These are phyloP conservation scores for Eutrema salsugineum DNA, from an alignment of 441 rosid species.

Conservation along the genomic window DNA sequence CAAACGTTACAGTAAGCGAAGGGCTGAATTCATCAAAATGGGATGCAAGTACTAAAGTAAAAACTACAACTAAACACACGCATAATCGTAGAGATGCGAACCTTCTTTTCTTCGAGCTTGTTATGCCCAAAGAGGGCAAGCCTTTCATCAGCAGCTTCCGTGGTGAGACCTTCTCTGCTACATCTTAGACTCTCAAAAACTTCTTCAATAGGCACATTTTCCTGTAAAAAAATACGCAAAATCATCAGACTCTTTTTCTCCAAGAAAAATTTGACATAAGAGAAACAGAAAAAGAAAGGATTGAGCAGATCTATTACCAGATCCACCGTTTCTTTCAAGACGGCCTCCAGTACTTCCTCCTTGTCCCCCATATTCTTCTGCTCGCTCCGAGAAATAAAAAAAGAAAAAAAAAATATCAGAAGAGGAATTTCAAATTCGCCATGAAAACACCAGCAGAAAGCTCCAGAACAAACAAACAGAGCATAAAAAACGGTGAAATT, in stretches of 20 bases:
- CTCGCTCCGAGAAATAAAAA: background rate
- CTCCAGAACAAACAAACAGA: background rate
- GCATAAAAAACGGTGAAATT: background rate
- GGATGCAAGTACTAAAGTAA: background rate
- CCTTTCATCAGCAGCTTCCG: conserved; percentile 78
- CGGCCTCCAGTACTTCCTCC: conserved; percentile 77
- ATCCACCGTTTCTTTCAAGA: conserved; percentile 88
- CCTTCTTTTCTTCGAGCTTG: conserved; percentile 95
- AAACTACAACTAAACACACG: too few species aligned
- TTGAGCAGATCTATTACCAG: conserved; percentile 79
- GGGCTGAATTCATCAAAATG: too few species aligned
- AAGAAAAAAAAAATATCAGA: background rate
- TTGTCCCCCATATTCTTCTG: conserved; percentile 54
- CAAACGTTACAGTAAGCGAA: background rate
- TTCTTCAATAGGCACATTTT: conserved; percentile 90
- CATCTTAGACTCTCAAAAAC: conserved; percentile 93
- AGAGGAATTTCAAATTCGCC: background rate
- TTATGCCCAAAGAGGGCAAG: conserved; percentile 85
- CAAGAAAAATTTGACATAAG: background rate
- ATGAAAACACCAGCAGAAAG: conserved; percentile 5
- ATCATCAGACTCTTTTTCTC: background rate
- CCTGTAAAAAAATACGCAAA: conserved; percentile 44
- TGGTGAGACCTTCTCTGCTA: conserved; percentile 71
- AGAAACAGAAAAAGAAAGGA: conserved; percentile 20
- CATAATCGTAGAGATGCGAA: conserved; percentile 4